Base-by-base conservation (phyloP, 148 eudicot species). In the Cornus suecica region DNA sequence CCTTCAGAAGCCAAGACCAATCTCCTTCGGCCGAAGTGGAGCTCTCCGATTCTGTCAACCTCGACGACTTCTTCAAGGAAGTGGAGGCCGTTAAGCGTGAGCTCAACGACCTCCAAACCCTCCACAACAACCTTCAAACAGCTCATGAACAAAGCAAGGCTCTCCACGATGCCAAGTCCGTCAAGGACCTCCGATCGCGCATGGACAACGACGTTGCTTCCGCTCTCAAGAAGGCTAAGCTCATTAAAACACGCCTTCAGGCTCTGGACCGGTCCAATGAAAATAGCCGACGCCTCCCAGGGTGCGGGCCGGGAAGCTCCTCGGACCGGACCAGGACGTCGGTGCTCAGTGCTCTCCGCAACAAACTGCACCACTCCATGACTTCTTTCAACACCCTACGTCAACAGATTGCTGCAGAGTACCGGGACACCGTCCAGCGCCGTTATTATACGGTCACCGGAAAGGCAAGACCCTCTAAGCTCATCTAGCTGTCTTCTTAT, bases 391-490 rank as follows among this genome's bases (percentile, higher is more conserved):
- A 85, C 27, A 83, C 70, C 63, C 74, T 89, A 2, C 79, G 92
- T 20, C 70, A 73, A n/a, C 72, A 41, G 68, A 85, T 89, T 72
- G 74, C 77, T 26, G 72, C 79, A 0, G 92, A 89, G 77, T 87
- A 89, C 69, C 82, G 77, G 26, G 92, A 89, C 58, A 89, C 92
- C 14, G 78, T 89, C 24, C 77, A 80, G 72, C 78, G 92, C 28
- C 66, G 92, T 68, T 87, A 81, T 76, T 87, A 79, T 73, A 89
- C 90, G 8, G 86, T 89, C 18, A 87, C 90, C 3, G 91, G 91
- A 7, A 89, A 88, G 42, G 42, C 9, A 4, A 37, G 42, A 37
- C 42, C 6, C 42, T n/a, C n/a, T n/a, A n/a, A n/a, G n/a, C n/a
- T n/a, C n/a, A n/a, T n/a, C n/a, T n/a, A n/a, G n/a, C n/a, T n/a